Evolutionary conservation across 192 early-diverging fungal genomes (phyloP), one percentile per base, ranked within the genome.

Genomic region (Rhizophlyctis rosea): DNA sequence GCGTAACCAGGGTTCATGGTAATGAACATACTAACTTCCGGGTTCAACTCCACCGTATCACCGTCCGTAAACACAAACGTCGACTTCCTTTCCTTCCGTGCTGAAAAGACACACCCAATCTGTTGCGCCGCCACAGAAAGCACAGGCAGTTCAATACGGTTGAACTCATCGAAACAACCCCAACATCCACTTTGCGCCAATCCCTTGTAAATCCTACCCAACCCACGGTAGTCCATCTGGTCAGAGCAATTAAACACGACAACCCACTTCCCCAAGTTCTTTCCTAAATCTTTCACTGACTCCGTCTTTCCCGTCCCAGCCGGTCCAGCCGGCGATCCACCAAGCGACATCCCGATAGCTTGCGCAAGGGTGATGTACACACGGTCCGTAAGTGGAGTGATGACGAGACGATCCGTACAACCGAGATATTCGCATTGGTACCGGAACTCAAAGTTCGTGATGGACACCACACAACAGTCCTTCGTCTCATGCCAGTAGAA

Each of bases 401-500:
- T 86, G 39, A 85, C 84, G 13, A 86, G 67, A 47, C 84, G 69
- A 68, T 86, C 84, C 13, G 76, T 85, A 55, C 84, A 86, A 11
- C 84, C 84, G 21, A 86, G 68, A 44, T 86, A 86, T 57, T 86
- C 84, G 67, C 82, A 84, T 57, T 85, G 82, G 70, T 86, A 86
- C 33, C 55, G 48, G 76, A 86, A 86, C 58, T 86, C 84, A 53
- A 86, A 86, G 57, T 86, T 86, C 39, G 84, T 86, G 36, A 86
- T 86, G 2, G 82, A 79, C 0, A 70, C 84, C 9, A 86, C 75
- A 54, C 84, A 86, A 64, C 82, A 85, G 57, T 85, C 82, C 59
- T 86, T 86, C 0, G 84, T 86, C 52, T 85, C 82, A 51, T 86
- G 82, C 84, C 84, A 86, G 59, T 86, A 86, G 68, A 86, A 86